Base-by-base conservation (phyloP, 129 eudicot species). In the Lonicera japonica region DNA sequence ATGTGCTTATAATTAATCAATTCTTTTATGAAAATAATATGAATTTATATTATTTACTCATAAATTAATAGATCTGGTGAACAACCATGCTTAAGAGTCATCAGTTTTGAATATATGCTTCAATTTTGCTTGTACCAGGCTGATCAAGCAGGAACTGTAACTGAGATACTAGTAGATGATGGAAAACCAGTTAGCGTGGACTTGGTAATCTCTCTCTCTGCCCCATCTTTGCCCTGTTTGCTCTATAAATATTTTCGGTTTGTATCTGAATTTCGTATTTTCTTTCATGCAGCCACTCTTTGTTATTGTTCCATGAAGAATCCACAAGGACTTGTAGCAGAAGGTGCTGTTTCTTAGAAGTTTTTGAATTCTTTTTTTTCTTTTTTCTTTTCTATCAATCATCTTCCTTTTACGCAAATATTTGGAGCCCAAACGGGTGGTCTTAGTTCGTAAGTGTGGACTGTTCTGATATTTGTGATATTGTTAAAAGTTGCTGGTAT, bases 161-260 rank as follows among this genome's bases (percentile, higher is more conserved):
- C 51, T 20, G 40, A 62, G 51, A 45, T 62, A 46, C 67, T 62
- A 16, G 67, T 45, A 22, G 67, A 62, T 17, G 67, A 62, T 18
- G 67, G 55, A 43, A 62, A 62, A 36, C 67, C 56, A 21, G 67
- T 62, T 62, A 62, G 67, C 1, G 67, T 62, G 39, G 67, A 62
- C 67, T 21, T 46, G 67, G 67, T 62, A 46, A 62, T 17, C 21
- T 62, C 24, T 43, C 56, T 45, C 39, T 21, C 66, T 50, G 20
- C 15, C 55, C 15, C 21, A 1, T 50, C 7, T 47, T 15, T 47
- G 13, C 17, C 16, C 13, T 2, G 53, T 11, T 47, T 11, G 16
- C 11, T 47, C 2, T 50, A 1, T 5, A 13, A 14, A 10, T 43
- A 2, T 43, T 1, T 43, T 16, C 51, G 38, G 0, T 15, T 40